Conservation (phyloP, 768 basidiomycete species). For the Suillus fuscotomentosus region DNA sequence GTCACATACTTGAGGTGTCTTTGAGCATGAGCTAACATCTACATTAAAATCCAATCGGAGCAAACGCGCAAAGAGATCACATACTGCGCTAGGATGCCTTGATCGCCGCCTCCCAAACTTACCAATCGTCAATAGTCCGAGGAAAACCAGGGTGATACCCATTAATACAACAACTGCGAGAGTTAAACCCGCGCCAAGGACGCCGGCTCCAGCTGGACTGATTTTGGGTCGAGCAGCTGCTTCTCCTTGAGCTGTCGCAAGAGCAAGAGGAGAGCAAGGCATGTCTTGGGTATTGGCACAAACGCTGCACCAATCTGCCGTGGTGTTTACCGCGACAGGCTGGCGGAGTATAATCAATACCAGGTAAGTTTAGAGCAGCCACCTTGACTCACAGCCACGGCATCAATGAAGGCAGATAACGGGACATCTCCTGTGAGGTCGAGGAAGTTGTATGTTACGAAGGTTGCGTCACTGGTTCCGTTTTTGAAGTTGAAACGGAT, state of each 20-base stretch:
- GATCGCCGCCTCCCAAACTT: conserved; percentile 12
- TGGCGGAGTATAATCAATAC: conserved; percentile 20
- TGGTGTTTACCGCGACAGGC: conserved; percentile 51
- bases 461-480: conserved; percentile 46
- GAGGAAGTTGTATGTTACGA: conserved; percentile 49
- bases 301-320: conserved; percentile 54
- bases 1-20: conserved; percentile 1
- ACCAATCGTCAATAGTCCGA: conserved; percentile 36
- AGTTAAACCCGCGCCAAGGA: conserved; percentile 60
- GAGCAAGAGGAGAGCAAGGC: conserved; percentile 51
- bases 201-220: conserved; percentile 61
- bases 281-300: conserved; percentile 58
- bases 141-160: conserved; percentile 37
- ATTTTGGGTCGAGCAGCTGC: conserved; percentile 39
- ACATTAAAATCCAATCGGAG: neutral
- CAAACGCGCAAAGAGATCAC: conserved; percentile 5
- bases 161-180: conserved; percentile 40
- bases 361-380: neutral
- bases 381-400: conserved; percentile 32
- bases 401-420: conserved; percentile 48
- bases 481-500: conserved; percentile 72
- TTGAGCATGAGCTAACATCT: conserved; percentile 23
- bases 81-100: conserved; percentile 10
- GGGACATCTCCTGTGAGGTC: conserved; percentile 48
- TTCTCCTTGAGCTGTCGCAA: conserved; percentile 24